Evolutionary conservation across 352 stramenopile genomes (phyloP).

Genomic region (Phytophthora megakarya): DNA sequence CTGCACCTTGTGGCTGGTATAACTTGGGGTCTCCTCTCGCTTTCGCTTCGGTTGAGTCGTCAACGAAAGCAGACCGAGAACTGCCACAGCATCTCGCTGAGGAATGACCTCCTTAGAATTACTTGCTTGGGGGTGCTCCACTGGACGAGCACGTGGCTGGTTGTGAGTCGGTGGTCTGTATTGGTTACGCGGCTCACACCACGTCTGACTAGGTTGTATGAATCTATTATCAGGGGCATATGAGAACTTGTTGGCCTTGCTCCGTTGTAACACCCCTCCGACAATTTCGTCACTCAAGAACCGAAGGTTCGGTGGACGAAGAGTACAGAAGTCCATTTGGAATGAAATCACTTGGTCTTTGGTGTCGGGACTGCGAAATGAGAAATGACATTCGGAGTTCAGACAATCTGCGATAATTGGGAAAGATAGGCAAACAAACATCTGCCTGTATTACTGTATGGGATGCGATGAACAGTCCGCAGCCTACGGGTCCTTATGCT

Average conservation of each 20-base stretch:
- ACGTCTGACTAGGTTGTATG: not conserved
- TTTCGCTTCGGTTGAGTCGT: constrained; percentile 5
- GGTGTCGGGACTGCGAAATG: constrained; percentile 15
- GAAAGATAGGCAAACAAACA: constrained; percentile 20
- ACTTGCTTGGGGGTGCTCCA: not conserved
- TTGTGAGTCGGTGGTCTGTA: not conserved
- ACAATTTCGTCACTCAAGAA: constrained; percentile 22
- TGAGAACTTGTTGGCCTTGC: not conserved
- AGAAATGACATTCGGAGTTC: constrained; percentile 18
- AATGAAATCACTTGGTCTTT: constrained; percentile 3
- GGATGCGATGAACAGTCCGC: not conserved
- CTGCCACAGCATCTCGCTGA: constrained; percentile 14
- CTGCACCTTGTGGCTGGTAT: not conserved
- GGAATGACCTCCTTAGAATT: not conserved
- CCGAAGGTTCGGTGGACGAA: constrained; percentile 17
- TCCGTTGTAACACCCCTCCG: constrained; percentile 9
- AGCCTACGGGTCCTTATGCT: not conserved
- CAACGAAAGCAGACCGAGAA: constrained; percentile 18
- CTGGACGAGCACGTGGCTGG: not conserved
- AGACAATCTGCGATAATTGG: constrained; percentile 23
- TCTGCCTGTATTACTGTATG: constrained; percentile 8
- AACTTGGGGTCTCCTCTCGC: not conserved
- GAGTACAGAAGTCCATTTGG: constrained; percentile 14
- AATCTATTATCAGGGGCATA: not conserved
- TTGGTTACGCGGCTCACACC: not conserved